phyloP scores from a whole-genome alignment of 2,329 filamentous ascomycete species.

The Aspergillus ruber region DNA sequence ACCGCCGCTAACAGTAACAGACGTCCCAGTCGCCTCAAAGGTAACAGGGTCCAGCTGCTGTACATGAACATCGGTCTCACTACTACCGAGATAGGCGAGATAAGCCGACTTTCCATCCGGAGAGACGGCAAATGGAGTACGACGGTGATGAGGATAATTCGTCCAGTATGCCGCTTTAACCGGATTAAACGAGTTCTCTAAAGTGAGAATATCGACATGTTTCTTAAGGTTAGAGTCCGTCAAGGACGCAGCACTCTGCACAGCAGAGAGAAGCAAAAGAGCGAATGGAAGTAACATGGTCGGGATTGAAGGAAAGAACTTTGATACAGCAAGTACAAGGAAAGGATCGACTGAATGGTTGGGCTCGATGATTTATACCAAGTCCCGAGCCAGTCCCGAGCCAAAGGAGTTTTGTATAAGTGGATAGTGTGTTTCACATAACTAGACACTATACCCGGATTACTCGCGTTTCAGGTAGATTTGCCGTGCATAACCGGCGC shows the following conservation, averaged over 20 bases:
- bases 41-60: constrained; percentile 51
- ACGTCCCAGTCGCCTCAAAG: constrained; percentile 48
- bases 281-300: constrained; percentile 18
- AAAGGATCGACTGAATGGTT: too few species aligned
- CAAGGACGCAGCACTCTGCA: constrained; percentile 17
- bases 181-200: constrained; percentile 51
- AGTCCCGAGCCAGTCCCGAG: too few species aligned
- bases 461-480: too few species aligned
- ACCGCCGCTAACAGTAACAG: constrained; percentile 48
- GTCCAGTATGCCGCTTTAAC: constrained; percentile 58
- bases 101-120: constrained; percentile 55
- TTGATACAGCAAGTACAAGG: too few species aligned
- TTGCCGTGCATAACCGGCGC: too few species aligned
- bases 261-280: constrained; percentile 20
- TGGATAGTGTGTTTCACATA: too few species aligned
- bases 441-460: too few species aligned
- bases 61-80: constrained; percentile 51
- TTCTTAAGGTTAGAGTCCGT: constrained; percentile 28
- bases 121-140: constrained; percentile 57
- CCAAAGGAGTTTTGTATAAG: too few species aligned
- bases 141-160: constrained; percentile 51
- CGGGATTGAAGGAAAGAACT: neutral
- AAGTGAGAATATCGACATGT: constrained; percentile 38
- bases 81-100: constrained; percentile 54
- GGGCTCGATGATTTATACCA: too few species aligned